Conservation (phyloP, 495 filamentous ascomycete genomes). For the Penicillium fimorum region DNA sequence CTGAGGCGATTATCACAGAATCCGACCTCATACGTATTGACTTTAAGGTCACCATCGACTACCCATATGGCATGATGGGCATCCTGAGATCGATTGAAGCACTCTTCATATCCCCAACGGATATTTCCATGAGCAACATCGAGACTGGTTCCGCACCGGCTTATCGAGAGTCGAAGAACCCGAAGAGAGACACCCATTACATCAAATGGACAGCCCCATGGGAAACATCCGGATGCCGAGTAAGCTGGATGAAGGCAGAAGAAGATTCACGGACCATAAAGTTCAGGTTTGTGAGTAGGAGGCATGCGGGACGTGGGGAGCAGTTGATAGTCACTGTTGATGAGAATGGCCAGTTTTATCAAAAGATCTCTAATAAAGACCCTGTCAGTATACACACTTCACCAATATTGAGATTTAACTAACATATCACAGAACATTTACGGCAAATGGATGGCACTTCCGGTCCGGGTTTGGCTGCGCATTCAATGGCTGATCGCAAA, state of each 20-base stretch:
- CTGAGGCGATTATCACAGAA: background rate
- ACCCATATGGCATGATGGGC: background rate
- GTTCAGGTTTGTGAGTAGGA: background rate
- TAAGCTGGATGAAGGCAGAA: conserved; percentile 6
- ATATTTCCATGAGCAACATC: background rate
- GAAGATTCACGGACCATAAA: background rate
- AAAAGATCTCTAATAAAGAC: background rate
- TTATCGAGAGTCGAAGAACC: background rate
- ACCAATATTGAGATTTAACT: background rate
- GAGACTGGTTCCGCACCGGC: background rate
- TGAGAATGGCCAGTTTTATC: background rate
- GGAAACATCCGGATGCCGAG: background rate
- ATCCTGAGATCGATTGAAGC: background rate
- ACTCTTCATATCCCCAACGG: background rate
- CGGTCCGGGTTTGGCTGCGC: conserved; percentile 15
- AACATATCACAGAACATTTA: conserved; percentile 5
- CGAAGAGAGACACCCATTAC: background rate
- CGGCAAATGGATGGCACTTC: conserved; percentile 10
- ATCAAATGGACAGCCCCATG: conserved; percentile 1
- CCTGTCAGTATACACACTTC: background rate
- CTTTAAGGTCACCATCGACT: background rate
- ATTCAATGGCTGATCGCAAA: background rate
- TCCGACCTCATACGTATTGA: background rate
- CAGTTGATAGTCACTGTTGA: conserved; percentile 7
- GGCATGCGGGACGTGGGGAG: background rate